These are phyloP conservation scores for Hyaloscypha variabilis DNA, from an alignment of 495 filamentous ascomycete genomes.

Conservation along the genomic window DNA sequence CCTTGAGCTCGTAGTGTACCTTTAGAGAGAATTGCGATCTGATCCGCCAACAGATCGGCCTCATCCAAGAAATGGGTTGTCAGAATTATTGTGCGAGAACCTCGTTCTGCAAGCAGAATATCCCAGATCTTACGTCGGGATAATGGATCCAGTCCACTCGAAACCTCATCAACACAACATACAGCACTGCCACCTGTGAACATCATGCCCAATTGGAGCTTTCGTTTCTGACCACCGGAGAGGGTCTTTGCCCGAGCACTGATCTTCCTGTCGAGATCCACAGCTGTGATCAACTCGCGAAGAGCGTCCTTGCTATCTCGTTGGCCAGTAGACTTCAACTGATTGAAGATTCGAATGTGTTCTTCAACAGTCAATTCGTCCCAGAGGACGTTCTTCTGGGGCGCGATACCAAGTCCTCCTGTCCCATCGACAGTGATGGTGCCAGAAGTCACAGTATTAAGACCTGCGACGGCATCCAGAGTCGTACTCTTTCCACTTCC, in stretches of 20 bases:
- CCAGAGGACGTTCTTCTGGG: conserved; percentile 91
- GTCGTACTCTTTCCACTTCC: conserved; percentile 88
- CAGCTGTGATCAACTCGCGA: conserved; percentile 58
- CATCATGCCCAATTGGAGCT: conserved; percentile 93
- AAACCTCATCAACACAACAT: conserved; percentile 89
- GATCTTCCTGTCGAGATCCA: conserved; percentile 72
- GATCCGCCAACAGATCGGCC: conserved; percentile 74
- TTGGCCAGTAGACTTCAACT: conserved; percentile 63
- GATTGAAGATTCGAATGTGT: conserved; percentile 78
- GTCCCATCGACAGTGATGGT: conserved; percentile 70
- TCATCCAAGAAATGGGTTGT: conserved; percentile 88
- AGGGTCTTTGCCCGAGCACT: conserved; percentile 68
- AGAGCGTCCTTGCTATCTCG: conserved; percentile 57
- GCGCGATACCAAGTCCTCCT: conserved; percentile 82
- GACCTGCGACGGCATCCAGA: conserved; percentile 80
- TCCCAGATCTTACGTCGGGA: conserved; percentile 86
- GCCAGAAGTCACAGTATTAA: conserved; percentile 70
- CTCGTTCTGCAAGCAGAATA: conserved; percentile 79
- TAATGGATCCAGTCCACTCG: conserved; percentile 79
- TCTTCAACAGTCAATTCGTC: conserved; percentile 79
- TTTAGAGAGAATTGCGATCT: conserved; percentile 77
- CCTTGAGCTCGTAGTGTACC: conserved; percentile 70
- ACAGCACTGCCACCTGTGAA: conserved; percentile 81
- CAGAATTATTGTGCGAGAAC: conserved; percentile 74
- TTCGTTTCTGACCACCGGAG: conserved; percentile 87